Evolutionary conservation across 2,329 filamentous ascomycete genomes (phyloP).

Genomic region (Aspergillaceae sp.): DNA sequence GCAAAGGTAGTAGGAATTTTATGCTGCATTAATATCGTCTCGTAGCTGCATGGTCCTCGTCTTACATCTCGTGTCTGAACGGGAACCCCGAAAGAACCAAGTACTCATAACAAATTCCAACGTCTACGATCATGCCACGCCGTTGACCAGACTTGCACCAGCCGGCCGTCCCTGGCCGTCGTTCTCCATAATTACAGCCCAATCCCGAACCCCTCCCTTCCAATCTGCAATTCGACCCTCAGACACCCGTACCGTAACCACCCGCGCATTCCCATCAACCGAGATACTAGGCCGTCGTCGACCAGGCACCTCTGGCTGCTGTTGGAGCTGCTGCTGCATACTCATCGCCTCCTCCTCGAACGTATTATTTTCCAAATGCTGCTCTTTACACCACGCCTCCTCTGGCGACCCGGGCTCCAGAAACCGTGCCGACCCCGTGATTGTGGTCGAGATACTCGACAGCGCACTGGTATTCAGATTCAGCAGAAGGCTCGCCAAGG

Average conservation of each 20-base stretch:
- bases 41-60: too few relatives aligned
- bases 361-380: slow-evolving; percentile 86
- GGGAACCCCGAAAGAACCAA: too few relatives aligned
- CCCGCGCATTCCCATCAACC: slow-evolving; percentile 69
- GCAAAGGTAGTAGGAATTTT: too few relatives aligned
- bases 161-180: slow-evolving; percentile 16
- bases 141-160: slow-evolving; percentile 21
- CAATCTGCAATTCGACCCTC: slow-evolving; percentile 87
- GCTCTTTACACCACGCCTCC: slow-evolving; percentile 72
- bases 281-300: slow-evolving; percentile 47
- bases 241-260: slow-evolving; percentile 75
- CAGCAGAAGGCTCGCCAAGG: slow-evolving; percentile 71
- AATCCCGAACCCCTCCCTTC: slow-evolving; percentile 90
- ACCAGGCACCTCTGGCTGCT: slow-evolving; percentile 14
- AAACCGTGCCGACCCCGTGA: slow-evolving; percentile 76
- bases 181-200: slow-evolving; percentile 35
- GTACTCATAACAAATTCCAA: too few relatives aligned
- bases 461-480: slow-evolving; percentile 87
- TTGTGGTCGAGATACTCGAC: slow-evolving; percentile 82
- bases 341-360: slow-evolving; percentile 54
- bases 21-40: too few relatives aligned
- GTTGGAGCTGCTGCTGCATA: slow-evolving; percentile 18
- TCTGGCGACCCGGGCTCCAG: slow-evolving; percentile 66
- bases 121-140: slow-evolving; percentile 3
- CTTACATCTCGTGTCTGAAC: too few relatives aligned